Percentiles rank a stretch among this genome's conserved stretches.
Evolutionary conservation across 2,329 filamentous ascomycete genomes (phyloP).

Genomic region (Cadophora gregata): DNA sequence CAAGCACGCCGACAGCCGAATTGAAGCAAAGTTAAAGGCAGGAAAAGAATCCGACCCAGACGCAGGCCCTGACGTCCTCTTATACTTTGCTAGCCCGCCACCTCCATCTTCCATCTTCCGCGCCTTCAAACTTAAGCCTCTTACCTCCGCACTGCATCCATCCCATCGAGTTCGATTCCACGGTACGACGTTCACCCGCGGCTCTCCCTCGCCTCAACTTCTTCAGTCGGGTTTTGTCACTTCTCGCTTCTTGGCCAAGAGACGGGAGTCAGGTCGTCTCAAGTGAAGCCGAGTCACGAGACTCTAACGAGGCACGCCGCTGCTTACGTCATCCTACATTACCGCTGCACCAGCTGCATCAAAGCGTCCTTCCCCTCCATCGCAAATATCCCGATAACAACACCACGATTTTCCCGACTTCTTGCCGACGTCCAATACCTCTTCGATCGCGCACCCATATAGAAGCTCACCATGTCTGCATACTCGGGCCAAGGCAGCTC

Average conservation of each 20-base stretch:
- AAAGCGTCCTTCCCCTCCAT: constrained; percentile 2
- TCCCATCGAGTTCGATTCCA: neutral
- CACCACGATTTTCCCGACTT: constrained; percentile 31
- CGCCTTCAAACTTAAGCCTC: constrained; percentile 7
- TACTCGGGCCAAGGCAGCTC: constrained; percentile 27
- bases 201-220: constrained; percentile 5
- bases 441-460: neutral
- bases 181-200: constrained; percentile 14
- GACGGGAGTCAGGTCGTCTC: neutral
- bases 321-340: neutral
- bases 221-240: neutral
- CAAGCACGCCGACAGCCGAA: constrained; percentile 1
- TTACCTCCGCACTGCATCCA: neutral
- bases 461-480: constrained; percentile 28
- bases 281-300: constrained; percentile 2
- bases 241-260: neutral
- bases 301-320: no score
- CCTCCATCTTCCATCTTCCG: constrained; percentile 1
- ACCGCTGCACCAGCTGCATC: no score
- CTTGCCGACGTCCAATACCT: constrained; percentile 29
- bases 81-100: constrained; percentile 12
- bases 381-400: constrained; percentile 13
- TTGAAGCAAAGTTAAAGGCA: constrained; percentile 2
- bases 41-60: neutral
- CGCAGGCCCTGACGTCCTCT: constrained; percentile 5